Conservation (phyloP, 1,284 basidiomycete species). For the Trichosporon asahii region DNA sequence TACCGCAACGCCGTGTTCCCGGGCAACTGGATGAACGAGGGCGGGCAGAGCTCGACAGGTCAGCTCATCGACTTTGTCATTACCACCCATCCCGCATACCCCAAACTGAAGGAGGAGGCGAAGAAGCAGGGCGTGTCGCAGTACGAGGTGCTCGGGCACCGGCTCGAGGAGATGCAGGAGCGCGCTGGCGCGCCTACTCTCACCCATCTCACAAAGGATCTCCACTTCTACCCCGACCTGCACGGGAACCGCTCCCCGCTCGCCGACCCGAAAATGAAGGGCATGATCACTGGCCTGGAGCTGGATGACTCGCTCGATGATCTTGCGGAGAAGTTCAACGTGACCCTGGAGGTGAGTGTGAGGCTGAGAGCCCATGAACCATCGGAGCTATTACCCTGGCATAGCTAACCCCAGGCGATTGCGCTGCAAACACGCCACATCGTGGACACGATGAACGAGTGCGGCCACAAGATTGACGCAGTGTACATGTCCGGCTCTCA, state of each 20-base stretch:
- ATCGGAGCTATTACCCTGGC: no score
- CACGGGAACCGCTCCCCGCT: constrained; percentile 91
- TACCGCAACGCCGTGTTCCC: constrained; percentile 80
- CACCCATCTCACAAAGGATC: constrained; percentile 81
- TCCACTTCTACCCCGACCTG: constrained; percentile 93
- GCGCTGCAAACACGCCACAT: constrained; percentile 95
- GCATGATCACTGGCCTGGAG: constrained; percentile 81
- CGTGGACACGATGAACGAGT: constrained; percentile 80
- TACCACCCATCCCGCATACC: constrained; percentile 82
- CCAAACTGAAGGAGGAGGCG: constrained; percentile 62
- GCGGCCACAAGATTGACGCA: constrained; percentile 77
- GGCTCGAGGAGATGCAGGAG: constrained; percentile 65
- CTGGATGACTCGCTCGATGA: constrained; percentile 75
- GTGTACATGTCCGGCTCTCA: constrained; percentile 92
- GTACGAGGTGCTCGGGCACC: constrained; percentile 65
- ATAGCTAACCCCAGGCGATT: constrained; percentile 61
- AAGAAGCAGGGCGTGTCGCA: constrained; percentile 52
- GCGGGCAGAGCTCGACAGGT: constrained; percentile 97
- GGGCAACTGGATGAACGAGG: constrained; percentile 99
- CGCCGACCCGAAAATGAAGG: constrained; percentile 88
- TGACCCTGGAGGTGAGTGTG: constrained; percentile 69
- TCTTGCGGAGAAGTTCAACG: constrained; percentile 84
- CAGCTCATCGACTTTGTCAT: constrained; percentile 95
- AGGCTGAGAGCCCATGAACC: no score
- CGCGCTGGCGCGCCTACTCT: constrained; percentile 62